A percentile compares a stretch with the other conserved stretches of the same genome.
phyloP scores from a whole-genome alignment of 108 stramenopile genomes.

The Pseudonitzschia pungens region DNA sequence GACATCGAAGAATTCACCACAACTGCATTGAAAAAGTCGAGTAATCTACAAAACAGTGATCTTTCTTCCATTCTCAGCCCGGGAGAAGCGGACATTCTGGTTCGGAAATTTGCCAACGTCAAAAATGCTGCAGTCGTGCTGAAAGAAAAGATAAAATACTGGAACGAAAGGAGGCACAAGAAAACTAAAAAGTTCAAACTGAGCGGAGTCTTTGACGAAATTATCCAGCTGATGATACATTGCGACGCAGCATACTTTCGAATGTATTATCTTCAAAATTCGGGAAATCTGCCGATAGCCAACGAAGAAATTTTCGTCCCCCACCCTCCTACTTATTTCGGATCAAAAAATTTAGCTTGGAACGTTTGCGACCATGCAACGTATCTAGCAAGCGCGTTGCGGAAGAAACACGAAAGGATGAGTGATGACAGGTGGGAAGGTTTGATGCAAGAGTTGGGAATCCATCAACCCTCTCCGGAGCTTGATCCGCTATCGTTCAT shows the following conservation, averaged over 20 bases:
- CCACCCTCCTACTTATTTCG: constrained; percentile 42
- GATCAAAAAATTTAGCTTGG: constrained; percentile 1
- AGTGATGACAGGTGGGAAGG: not conserved
- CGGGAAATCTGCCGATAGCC: constrained; percentile 11
- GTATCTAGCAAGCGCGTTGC: not conserved
- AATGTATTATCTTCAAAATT: constrained; percentile 46
- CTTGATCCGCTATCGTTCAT: constrained; percentile 25
- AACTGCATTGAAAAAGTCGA: constrained; percentile 3
- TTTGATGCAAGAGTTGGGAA: not conserved
- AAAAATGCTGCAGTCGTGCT: not conserved
- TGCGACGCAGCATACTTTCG: constrained; percentile 48
- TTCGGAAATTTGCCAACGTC: not conserved
- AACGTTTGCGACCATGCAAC: not conserved
- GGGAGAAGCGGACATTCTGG: constrained; percentile 15
- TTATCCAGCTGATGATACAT: constrained; percentile 37
- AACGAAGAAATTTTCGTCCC: constrained; percentile 21
- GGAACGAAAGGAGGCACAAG: not conserved
- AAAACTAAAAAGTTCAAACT: not conserved
- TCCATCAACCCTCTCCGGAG: not conserved
- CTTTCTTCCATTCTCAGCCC: not conserved
- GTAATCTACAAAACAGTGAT: not conserved
- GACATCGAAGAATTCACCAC: not conserved
- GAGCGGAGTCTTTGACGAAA: constrained; percentile 19
- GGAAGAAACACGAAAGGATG: not conserved
- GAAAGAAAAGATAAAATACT: not conserved